A percentile compares a stretch with the other conserved stretches of the same genome.
These are phyloP conservation scores for Rhodotorula sp. DNA, from an alignment of 1,284 basidiomycete genomes.

Conservation along the genomic window DNA sequence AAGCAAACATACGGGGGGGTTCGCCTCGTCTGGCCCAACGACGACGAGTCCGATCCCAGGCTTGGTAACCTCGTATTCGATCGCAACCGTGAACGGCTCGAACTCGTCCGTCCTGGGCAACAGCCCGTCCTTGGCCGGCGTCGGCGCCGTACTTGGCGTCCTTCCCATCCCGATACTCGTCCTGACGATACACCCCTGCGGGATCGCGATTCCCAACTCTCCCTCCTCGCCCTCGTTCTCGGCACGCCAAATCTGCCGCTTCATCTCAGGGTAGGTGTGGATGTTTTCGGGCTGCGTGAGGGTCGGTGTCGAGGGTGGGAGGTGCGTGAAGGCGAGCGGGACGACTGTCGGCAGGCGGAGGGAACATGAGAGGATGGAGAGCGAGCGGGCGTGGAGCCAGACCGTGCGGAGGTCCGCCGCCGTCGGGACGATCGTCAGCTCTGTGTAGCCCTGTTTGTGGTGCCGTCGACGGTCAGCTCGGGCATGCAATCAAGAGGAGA, in stretches of 20 bases:
- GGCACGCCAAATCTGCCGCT: slow-evolving; percentile 85
- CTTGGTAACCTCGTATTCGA: slow-evolving; percentile 74
- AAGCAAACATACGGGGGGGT: slow-evolving; percentile 73
- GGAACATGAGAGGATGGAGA: slow-evolving; percentile 58
- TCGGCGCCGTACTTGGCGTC: slow-evolving; percentile 2
- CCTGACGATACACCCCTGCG: slow-evolving; percentile 56
- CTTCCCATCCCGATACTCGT: slow-evolving; percentile 1
- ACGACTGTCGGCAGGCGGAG: slow-evolving; percentile 50
- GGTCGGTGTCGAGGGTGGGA: slow-evolving; percentile 60
- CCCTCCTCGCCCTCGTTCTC: slow-evolving; percentile 88
- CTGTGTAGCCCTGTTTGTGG: slow-evolving; percentile 72
- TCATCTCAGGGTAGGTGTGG: slow-evolving; percentile 86
- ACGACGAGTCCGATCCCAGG: slow-evolving; percentile 85
- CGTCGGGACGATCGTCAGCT: slow-evolving; percentile 78
- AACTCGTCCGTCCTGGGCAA: slow-evolving; percentile 57
- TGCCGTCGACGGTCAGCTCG: neutral
- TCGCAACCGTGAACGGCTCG: slow-evolving; percentile 69
- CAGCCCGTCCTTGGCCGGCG: neutral
- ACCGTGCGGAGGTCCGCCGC: slow-evolving; percentile 72
- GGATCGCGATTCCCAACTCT: slow-evolving; percentile 86
- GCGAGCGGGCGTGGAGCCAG: slow-evolving; percentile 80
- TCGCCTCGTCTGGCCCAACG: slow-evolving; percentile 70
- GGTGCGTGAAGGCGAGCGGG: slow-evolving; percentile 53
- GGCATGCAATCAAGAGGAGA: neutral
- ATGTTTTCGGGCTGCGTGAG: slow-evolving; percentile 67